Base-by-base conservation (phyloP, 441 rosid genomes). In the Eutrema salsugineum region DNA sequence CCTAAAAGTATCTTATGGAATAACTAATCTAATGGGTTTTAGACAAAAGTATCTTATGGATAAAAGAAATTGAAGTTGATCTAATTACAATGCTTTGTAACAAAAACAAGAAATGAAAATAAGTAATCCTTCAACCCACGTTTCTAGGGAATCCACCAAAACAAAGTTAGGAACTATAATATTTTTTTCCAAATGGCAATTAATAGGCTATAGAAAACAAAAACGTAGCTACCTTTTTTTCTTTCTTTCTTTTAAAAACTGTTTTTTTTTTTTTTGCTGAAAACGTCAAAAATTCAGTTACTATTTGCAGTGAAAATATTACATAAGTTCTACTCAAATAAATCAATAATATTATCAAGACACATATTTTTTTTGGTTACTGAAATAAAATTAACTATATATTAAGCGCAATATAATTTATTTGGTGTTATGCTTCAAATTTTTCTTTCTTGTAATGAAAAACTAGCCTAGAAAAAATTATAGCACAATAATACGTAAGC, bases 241-340 rank as follows among this genome's bases (percentile, higher is more conserved):
- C 9, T 4, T 32, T 9, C 20, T 54, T 11, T 30, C 9, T 27
- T 3, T 28, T 4, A 27, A 17, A 35, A 11, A 4, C n/a, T 17
- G 14, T 3, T 17, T 3, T 53, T 24, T 60, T 1, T n/a, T 22
- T 22, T 17, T 47, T 19, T 19, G 27, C 60, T 24, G 43, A 61
- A 70, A 32, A 70, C n/a, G 75, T 61, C 47, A 63, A 51, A 63
- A 35, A 38, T 53, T 63, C 2, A n/a, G 38, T 61, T 63, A 63
- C 48, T 51, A 5, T 61, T 30, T 42, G 36, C 17, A 19, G 24
- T 39, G 6, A 40, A 20, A 60, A 39, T 16, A 39, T 39, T 48
- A 38, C 49, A 11, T n/a, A 59, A 59, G 11, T 20, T 43, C 46
- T 35, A 46, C 30, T 22, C 33, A 43, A 22, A 47, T 19, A 36